Evolutionary conservation across 495 filamentous ascomycete genomes (phyloP).

Genomic region (Parathielavia appendiculata): DNA sequence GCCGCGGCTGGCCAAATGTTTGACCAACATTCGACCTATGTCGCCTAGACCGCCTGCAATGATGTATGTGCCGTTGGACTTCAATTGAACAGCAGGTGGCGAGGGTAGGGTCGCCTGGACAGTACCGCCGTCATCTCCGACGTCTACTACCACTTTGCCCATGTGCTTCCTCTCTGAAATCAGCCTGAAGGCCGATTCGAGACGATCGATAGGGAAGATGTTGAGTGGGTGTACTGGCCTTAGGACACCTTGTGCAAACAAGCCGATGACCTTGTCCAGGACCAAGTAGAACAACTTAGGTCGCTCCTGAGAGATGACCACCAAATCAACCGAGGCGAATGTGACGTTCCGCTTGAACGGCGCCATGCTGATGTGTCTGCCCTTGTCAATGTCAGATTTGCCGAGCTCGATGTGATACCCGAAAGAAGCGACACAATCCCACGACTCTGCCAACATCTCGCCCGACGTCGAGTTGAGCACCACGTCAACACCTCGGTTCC

Average conservation of each 20-base stretch:
- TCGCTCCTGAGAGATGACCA: background rate
- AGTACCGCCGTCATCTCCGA: background rate
- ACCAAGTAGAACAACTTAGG: background rate
- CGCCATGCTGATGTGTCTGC: background rate
- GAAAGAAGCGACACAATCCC: background rate
- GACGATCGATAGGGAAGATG: background rate
- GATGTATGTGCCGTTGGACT: background rate
- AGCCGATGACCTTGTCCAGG: background rate
- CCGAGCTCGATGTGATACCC: background rate
- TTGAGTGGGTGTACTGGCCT: background rate
- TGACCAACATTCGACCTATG: background rate
- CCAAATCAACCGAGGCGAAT: background rate
- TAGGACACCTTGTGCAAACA: background rate
- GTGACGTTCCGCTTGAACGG: background rate
- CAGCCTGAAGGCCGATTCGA: background rate
- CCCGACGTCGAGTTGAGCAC: background rate
- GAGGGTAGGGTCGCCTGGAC: background rate
- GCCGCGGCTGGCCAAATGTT: background rate
- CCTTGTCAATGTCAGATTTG: background rate
- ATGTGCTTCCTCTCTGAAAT: background rate
- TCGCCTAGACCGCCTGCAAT: background rate
- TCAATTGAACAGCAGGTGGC: background rate
- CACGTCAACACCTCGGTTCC: background rate
- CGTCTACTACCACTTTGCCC: background rate
- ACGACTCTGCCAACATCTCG: background rate